These are phyloP conservation scores for Mycena galopus DNA, from an alignment of 768 basidiomycete genomes.

Conservation along the genomic window DNA sequence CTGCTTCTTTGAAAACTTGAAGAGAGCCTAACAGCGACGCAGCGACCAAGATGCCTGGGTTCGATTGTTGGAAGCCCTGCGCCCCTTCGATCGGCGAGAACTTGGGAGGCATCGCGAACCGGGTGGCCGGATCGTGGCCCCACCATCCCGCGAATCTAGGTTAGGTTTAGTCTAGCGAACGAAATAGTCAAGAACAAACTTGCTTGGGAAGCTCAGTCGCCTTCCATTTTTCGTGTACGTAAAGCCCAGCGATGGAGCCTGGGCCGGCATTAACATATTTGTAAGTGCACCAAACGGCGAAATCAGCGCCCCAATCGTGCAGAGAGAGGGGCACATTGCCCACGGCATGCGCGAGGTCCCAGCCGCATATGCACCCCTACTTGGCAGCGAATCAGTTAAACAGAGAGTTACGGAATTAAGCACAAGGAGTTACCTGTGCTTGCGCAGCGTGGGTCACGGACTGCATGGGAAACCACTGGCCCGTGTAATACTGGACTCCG, in stretches of 20 bases:
- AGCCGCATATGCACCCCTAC: conserved; percentile 94
- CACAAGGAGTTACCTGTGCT: conserved; percentile 68
- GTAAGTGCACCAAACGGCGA: conserved; percentile 99
- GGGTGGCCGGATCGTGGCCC: conserved; percentile 90
- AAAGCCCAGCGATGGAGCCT: conserved; percentile 96
- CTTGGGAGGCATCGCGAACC: conserved; percentile 89
- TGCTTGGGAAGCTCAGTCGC: conserved; percentile 73
- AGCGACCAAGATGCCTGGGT: conserved; percentile 86
- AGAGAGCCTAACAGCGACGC: conserved; percentile 89
- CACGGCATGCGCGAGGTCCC: conserved; percentile 96
- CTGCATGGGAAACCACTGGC: conserved; percentile 93
- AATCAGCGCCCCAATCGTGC: conserved; percentile 96
- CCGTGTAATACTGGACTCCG: conserved; percentile 97
- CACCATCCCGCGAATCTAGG: conserved; percentile 95
- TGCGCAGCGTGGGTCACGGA: conserved; percentile 87
- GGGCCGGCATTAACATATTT: conserved; percentile 98
- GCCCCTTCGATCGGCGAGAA: conserved; percentile 92
- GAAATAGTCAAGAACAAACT: conserved; percentile 42
- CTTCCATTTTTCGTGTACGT: conserved; percentile 88
- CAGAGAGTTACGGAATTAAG: conserved; percentile 41
- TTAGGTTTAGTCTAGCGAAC: conserved; percentile 38
- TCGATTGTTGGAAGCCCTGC: conserved; percentile 96
- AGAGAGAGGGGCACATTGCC: conserved; percentile 93
- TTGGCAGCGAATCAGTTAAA: conserved; percentile 24
- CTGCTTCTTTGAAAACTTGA: conserved; percentile 81